These are phyloP conservation scores for Spongospora subterranea DNA, from an alignment of 208 protist genomes.

Conservation along the genomic window DNA sequence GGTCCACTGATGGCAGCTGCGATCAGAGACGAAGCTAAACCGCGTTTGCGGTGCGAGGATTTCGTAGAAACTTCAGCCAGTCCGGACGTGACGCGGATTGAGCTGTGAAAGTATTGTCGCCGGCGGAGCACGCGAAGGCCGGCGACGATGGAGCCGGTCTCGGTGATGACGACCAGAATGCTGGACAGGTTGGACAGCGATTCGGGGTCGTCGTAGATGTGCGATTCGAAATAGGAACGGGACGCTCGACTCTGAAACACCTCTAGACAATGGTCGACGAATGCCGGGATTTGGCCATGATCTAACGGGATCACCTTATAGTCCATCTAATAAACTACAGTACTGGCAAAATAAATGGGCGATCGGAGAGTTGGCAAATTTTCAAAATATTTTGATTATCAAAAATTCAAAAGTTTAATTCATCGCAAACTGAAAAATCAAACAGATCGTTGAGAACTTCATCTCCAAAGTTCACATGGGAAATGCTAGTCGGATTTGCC, in stretches of 20 bases:
- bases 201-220: constrained; percentile 17
- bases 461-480: no score
- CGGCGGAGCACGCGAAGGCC: neutral
- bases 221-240: constrained; percentile 50
- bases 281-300: no score
- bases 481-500: no score
- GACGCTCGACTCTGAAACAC: neutral
- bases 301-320: no score
- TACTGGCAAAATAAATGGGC: no score
- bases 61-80: constrained; percentile 1
- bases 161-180: neutral
- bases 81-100: neutral
- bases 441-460: no score
- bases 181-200: neutral
- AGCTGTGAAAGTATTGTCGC: neutral
- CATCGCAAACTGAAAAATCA: no score
- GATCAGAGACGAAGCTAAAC: neutral
- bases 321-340: no score
- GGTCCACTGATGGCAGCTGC: neutral
- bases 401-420: no score
- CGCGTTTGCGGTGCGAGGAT: neutral
- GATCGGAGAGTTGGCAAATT: no score
- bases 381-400: no score
- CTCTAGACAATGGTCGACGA: neutral
- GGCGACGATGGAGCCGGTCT: neutral